Percentiles rank a stretch among this genome's conserved stretches.
These are phyloP conservation scores for Aurantiochytrium sp. DNA, from an alignment of 108 stramenopile species.

Conservation along the genomic window DNA sequence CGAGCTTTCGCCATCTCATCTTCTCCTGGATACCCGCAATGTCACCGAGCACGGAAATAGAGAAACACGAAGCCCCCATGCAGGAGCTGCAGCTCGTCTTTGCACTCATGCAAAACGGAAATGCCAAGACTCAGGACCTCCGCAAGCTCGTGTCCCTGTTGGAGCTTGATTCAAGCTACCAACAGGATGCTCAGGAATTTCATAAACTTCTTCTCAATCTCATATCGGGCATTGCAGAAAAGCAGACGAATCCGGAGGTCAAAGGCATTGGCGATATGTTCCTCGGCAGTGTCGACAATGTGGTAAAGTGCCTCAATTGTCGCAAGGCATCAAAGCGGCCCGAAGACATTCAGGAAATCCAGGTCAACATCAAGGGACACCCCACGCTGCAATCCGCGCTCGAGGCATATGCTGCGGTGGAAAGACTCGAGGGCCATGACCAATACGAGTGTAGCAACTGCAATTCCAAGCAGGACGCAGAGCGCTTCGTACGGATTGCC, in stretches of 20 bases:
- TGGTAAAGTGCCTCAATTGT: background rate
- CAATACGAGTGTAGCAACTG: background rate
- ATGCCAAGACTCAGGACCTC: background rate
- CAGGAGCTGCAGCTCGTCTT: background rate
- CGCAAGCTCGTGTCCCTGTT: background rate
- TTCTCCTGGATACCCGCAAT: background rate
- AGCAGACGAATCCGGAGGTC: background rate
- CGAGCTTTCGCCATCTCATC: background rate
- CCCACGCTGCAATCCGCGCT: background rate
- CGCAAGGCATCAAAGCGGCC: background rate
- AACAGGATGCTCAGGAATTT: conserved; percentile 10
- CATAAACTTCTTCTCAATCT: background rate
- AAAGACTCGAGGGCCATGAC: background rate
- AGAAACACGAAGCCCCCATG: background rate
- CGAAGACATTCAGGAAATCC: background rate
- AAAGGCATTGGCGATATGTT: background rate
- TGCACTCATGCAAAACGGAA: background rate
- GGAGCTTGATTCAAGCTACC: background rate
- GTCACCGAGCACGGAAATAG: background rate
- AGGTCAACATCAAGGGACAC: background rate
- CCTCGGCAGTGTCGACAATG: background rate
- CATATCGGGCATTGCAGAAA: background rate
- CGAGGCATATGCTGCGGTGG: background rate
- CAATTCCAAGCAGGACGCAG: background rate
- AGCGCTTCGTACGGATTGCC: background rate